phyloP scores from a whole-genome alignment of 164 flowering plant species.

The Taxillus chinensis region DNA sequence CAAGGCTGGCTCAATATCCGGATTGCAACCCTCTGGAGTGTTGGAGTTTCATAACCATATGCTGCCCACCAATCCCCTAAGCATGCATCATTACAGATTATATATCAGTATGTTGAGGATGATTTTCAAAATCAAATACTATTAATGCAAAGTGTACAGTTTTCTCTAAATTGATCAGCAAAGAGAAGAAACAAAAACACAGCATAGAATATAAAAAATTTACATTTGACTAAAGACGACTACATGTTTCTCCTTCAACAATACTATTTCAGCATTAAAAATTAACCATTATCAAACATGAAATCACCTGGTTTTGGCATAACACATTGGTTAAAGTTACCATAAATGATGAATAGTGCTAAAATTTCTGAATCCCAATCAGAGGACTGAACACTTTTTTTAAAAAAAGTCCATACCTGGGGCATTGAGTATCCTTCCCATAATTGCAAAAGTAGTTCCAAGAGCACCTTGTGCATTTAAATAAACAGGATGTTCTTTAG shows the following conservation, averaged over 20 bases:
- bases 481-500: constrained; percentile 55
- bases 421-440: constrained; percentile 57
- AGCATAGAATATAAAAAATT: too few species aligned
- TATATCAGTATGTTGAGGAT: not conserved
- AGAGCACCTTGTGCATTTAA: constrained; percentile 63
- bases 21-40: constrained; percentile 47
- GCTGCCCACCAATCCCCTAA: constrained; percentile 84
- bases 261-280: too few species aligned
- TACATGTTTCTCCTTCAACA: too few species aligned
- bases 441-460: constrained; percentile 54
- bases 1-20: constrained; percentile 68
- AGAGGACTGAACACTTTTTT: too few species aligned
- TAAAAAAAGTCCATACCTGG: constrained; percentile 34
- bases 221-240: too few species aligned
- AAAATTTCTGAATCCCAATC: too few species aligned
- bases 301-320: too few species aligned
- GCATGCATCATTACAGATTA: constrained; percentile 5
- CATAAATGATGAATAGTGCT: too few species aligned
- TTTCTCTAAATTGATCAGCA: not conserved
- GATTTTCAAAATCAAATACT: not conserved
- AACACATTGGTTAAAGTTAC: too few species aligned
- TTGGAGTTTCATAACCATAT: constrained; percentile 66
- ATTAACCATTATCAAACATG: too few species aligned
- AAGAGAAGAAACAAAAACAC: too few species aligned
- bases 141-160: not conserved